phyloP scores from a whole-genome alignment of 2,329 filamentous ascomycete genomes.

The Teratosphaeria viscida region DNA sequence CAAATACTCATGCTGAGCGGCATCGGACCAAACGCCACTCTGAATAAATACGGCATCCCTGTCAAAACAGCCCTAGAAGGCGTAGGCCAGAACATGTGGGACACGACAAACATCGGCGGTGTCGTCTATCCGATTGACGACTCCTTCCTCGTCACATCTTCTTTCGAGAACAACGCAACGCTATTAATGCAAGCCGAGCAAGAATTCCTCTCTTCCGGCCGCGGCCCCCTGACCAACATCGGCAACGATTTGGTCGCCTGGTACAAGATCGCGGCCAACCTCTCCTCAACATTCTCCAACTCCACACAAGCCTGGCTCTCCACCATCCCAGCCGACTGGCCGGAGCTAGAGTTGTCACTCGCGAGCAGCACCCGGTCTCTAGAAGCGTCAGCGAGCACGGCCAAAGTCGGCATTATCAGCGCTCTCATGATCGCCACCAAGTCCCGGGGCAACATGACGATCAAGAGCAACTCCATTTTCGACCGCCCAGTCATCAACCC shows the following conservation, averaged over 20 bases:
- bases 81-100: constrained; percentile 26
- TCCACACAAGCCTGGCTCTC: neutral
- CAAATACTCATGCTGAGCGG: constrained; percentile 27
- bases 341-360: constrained; percentile 21
- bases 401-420: constrained; percentile 23
- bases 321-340: constrained; percentile 25
- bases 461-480: constrained; percentile 18
- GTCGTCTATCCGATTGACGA: neutral
- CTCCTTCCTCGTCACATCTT: neutral
- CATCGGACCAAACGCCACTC: constrained; percentile 19
- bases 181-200: constrained; percentile 3
- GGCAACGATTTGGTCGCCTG: constrained; percentile 9
- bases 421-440: constrained; percentile 23
- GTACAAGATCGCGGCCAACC: constrained; percentile 7
- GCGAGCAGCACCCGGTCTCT: neutral
- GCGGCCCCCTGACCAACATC: constrained; percentile 15
- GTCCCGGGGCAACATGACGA: constrained; percentile 27
- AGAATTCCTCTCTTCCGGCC: constrained; percentile 9
- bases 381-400: neutral
- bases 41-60: constrained; percentile 30
- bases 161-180: neutral
- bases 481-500: constrained; percentile 27
- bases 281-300: constrained; percentile 2
- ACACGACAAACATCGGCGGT: neutral
- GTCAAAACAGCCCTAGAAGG: constrained; percentile 38